These are phyloP conservation scores for Neofusicoccum kwambonambiense DNA, from an alignment of 2,329 filamentous ascomycete species.

Conservation along the genomic window DNA sequence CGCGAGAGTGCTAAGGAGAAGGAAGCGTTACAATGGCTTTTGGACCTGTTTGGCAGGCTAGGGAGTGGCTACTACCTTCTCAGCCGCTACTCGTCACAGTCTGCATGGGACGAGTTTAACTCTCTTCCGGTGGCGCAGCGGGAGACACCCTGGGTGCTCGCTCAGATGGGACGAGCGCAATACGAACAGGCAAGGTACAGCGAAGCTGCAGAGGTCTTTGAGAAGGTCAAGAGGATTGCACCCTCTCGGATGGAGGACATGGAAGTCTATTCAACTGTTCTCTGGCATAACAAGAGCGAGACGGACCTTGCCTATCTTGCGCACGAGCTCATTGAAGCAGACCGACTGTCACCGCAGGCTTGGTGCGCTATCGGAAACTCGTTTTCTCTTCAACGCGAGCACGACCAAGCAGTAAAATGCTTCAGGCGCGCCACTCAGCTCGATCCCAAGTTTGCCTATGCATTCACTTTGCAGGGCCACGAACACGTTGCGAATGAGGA, in stretches of 20 bases:
- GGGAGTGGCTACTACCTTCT: conserved; percentile 77
- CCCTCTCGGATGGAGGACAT: conserved; percentile 88
- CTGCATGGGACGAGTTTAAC: conserved; percentile 73
- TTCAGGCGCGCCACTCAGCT: conserved; percentile 94
- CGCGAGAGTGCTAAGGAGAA: conserved; percentile 55
- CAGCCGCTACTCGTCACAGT: conserved; percentile 73
- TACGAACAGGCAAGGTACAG: conserved; percentile 86
- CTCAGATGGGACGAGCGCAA: conserved; percentile 84
- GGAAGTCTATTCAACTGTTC: conserved; percentile 96
- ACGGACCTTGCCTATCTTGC: conserved; percentile 88
- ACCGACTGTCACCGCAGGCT: conserved; percentile 86
- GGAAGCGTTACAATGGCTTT: conserved; percentile 71
- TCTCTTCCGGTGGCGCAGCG: conserved; percentile 71
- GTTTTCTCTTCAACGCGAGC: conserved; percentile 86
- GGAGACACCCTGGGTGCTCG: conserved; percentile 90
- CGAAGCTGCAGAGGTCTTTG: conserved; percentile 85
- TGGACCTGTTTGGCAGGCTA: conserved; percentile 80
- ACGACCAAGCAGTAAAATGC: conserved; percentile 90
- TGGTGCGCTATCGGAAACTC: conserved; percentile 97
- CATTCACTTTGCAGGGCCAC: conserved; percentile 92
- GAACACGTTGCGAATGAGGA: conserved; percentile 96
- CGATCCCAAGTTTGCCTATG: conserved; percentile 88
- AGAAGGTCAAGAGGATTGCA: conserved; percentile 72
- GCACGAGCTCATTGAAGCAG: conserved; percentile 82
- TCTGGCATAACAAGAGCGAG: conserved; percentile 96